phyloP scores from a whole-genome alignment of 352 stramenopile genomes.

The Phytophthora foliorum region DNA sequence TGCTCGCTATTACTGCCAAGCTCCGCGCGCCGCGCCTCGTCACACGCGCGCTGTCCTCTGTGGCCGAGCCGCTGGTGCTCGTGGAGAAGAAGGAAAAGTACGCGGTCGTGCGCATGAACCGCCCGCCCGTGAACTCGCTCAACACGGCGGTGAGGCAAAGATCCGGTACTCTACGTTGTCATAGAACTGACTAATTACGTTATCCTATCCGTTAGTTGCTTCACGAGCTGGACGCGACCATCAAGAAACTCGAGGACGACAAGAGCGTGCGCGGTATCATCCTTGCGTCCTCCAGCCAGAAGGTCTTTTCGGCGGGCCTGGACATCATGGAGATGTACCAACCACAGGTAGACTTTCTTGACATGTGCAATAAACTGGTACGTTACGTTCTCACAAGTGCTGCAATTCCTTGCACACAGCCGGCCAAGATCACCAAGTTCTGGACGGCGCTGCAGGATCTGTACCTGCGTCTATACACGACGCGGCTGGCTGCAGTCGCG shows the following conservation, averaged over 20 bases:
- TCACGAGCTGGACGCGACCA: conserved; percentile 69
- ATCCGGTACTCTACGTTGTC: neutral
- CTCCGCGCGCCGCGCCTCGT: conserved; percentile 12
- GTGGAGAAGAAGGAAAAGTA: conserved; percentile 81
- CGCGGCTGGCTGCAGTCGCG: conserved; percentile 86
- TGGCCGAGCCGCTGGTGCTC: conserved; percentile 63
- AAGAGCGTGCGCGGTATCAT: conserved; percentile 82
- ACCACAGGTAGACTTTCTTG: too few relatives aligned
- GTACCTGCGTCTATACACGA: conserved; percentile 95
- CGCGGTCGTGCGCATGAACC: conserved; percentile 84
- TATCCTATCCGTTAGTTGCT: conserved; percentile 53
- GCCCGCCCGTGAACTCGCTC: conserved; percentile 84
- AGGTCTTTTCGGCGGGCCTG: conserved; percentile 93
- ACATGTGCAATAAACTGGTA: neutral
- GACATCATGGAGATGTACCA: conserved; percentile 95
- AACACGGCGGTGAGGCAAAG: conserved; percentile 61
- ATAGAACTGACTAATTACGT: neutral
- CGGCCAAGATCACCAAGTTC: conserved; percentile 80
- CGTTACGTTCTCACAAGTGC: neutral
- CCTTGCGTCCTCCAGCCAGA: conserved; percentile 77
- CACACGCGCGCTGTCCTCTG: conserved; percentile 42
- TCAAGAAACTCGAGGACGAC: conserved; percentile 80
- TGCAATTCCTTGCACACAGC: conserved; percentile 30
- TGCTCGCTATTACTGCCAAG: conserved; percentile 27
- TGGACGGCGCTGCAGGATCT: conserved; percentile 94